Base-by-base conservation (phyloP, 805 yeast genomes). In the Metschnikowia cubensis region DNA sequence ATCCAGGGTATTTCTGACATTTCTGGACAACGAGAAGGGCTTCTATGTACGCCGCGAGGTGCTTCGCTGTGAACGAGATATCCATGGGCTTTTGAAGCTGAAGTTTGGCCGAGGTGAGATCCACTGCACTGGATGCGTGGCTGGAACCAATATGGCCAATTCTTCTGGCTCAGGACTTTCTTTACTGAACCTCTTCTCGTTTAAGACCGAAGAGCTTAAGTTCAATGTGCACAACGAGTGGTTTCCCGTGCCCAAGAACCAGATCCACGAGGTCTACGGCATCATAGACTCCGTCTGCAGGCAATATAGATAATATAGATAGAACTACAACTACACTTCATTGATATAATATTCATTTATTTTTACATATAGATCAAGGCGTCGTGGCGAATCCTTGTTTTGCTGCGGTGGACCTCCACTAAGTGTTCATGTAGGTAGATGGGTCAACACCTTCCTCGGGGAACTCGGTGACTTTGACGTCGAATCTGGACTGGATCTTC, bases 391-490 rank as follows among this genome's bases (percentile, higher is more conserved):
- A 14, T 10, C 44, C 44, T 20, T 22, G 44, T 25, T 31, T 42
- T 34, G 18, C 22, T 36, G 14, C 8, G 40, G 25, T 8, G n/a
- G 10, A 14, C 14, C 21, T 41, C 45, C 45, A 41, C 67, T 76
- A 90, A 60, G 96, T 87, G 83, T 92, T 92, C 96, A 94, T 91
- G 77, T 92, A 92, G 62, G 97, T 90, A 50, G 96, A 84, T 61
- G 97, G 91, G 70, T 94, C 99, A 64, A 92, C 89, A 73, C 98
- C 97, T 69, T 89, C 98, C 66, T 86, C 97, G 54, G 99, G 98
- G 84, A 89, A 91, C 64, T 88, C 95, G 53, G 90, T 79, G 66
- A 92, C 84, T 76, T 91, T 89, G 60, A 94, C 98, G 70, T 92
- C 97, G 73, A 94, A 94, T 76, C 98, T 85, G 61, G 89, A 95